Percentiles rank a stretch among this genome's conserved stretches.
Evolutionary conservation across 1,284 basidiomycete genomes (phyloP).

Genomic region (Pisolithus thermaeus): DNA sequence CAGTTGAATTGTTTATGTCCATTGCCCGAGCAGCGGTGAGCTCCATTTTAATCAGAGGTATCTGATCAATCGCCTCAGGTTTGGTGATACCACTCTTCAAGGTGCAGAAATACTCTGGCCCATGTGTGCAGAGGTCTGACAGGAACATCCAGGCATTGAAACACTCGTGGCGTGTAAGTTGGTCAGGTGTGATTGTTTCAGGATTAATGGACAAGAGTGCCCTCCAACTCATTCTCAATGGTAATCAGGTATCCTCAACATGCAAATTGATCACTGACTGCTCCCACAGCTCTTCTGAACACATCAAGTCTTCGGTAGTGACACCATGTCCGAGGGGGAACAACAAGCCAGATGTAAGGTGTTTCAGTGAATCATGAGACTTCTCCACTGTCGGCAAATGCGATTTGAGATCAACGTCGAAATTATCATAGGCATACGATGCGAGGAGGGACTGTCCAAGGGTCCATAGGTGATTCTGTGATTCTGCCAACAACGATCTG

Average conservation of each 20-base stretch:
- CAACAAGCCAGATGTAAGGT: slow-evolving; percentile 22
- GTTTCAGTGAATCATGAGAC: slow-evolving; percentile 14
- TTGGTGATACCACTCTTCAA: no score
- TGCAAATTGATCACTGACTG: slow-evolving; percentile 5
- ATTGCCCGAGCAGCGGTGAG: no score
- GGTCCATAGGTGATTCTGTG: slow-evolving; percentile 2
- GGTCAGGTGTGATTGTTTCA: no score
- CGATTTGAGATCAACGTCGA: slow-evolving; percentile 26
- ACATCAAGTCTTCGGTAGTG: slow-evolving; percentile 16
- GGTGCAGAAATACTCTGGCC: no score
- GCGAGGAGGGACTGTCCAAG: slow-evolving; percentile 13
- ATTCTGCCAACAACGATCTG: slow-evolving; percentile 12
- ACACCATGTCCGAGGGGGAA: slow-evolving; percentile 20
- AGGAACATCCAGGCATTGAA: no score
- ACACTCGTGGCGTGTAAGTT: no score
- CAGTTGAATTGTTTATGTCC: slow-evolving; percentile 6
- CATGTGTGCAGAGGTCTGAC: no score
- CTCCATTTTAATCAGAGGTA: no score
- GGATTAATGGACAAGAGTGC: no score
- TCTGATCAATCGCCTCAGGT: no score
- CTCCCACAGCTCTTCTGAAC: slow-evolving; percentile 21
- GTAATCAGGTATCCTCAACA: no score
- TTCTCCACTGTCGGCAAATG: slow-evolving; percentile 19
- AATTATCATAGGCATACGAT: slow-evolving; percentile 28
- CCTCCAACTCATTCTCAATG: no score